Percentiles rank a stretch among this genome's conserved stretches.
These are phyloP conservation scores for grape (Vitis vinifera) DNA, from an alignment of 164 flowering plant genomes.

Conservation along the genomic window DNA sequence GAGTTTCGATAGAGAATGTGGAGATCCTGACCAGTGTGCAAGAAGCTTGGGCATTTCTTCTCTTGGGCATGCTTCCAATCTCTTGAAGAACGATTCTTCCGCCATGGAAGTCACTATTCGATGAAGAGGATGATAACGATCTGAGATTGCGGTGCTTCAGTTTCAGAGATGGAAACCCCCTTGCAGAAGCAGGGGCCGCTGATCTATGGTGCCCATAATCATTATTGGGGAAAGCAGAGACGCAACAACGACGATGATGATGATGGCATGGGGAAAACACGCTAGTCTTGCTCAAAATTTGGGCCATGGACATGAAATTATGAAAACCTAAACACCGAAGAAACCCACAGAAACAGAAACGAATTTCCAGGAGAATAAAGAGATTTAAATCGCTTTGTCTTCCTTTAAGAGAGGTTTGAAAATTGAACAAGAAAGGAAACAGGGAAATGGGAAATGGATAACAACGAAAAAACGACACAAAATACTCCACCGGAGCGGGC, in stretches of 20 bases:
- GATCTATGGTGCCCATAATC: background rate
- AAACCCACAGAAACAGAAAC: background rate
- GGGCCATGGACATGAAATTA: slow-evolving; percentile 21
- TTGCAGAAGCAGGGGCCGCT: slow-evolving; percentile 1
- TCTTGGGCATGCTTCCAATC: slow-evolving; percentile 6
- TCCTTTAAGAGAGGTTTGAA: too few species aligned
- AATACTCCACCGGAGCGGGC: too few species aligned
- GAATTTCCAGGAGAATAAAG: too few species aligned
- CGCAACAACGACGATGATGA: slow-evolving; percentile 9
- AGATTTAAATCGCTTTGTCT: too few species aligned
- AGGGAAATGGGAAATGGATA: background rate
- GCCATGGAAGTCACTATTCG: slow-evolving; percentile 30
- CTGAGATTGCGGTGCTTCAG: slow-evolving; percentile 16
- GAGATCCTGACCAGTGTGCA: slow-evolving; percentile 29
- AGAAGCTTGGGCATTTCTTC: slow-evolving; percentile 8
- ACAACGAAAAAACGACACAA: too few species aligned
- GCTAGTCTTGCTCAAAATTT: slow-evolving; percentile 25
- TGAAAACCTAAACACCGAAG: background rate
- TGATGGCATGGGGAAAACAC: slow-evolving; percentile 18
- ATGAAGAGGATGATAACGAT: slow-evolving; percentile 13
- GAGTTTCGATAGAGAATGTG: background rate
- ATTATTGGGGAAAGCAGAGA: slow-evolving; percentile 12
- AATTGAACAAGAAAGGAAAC: background rate
- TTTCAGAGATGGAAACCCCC: slow-evolving; percentile 17
- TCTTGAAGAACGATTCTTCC: slow-evolving; percentile 12